Conservation (phyloP, 805 yeast species). For the Barnettozyma sp. region DNA sequence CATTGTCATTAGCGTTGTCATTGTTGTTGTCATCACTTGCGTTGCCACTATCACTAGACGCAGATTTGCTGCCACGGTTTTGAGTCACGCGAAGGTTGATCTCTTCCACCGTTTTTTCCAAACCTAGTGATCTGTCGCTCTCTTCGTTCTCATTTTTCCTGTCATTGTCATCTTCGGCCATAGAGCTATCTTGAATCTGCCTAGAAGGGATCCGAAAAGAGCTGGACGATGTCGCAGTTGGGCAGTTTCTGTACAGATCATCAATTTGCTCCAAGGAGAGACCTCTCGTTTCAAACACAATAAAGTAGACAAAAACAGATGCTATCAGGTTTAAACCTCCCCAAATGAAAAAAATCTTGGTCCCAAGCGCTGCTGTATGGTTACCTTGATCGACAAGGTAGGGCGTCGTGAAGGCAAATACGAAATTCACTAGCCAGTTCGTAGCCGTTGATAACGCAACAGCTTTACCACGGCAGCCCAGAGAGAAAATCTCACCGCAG, state of each 20-base stretch:
- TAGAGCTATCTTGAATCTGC: too few relatives aligned
- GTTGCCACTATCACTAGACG: too few relatives aligned
- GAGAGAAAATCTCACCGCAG: conserved; percentile 58
- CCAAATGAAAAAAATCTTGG: conserved; percentile 74
- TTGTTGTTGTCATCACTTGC: too few relatives aligned
- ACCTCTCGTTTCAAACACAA: conserved; percentile 76
- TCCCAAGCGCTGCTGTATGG: conserved; percentile 63
- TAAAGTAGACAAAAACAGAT: conserved; percentile 52
- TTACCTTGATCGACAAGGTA: conserved; percentile 62
- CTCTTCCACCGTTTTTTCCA: too few relatives aligned
- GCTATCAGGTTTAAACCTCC: conserved; percentile 61
- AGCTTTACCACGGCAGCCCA: conserved; percentile 71
- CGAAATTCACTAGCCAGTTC: conserved; percentile 74
- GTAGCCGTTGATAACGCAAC: conserved; percentile 71
- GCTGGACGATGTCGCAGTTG: conserved; percentile 44
- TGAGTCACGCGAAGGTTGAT: too few relatives aligned
- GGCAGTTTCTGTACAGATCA: conserved; percentile 58
- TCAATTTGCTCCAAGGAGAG: conserved; percentile 76
- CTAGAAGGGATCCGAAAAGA: conserved; percentile 26
- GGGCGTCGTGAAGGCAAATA: conserved; percentile 70
- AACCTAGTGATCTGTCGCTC: too few relatives aligned
- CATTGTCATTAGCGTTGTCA: background rate
- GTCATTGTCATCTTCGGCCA: too few relatives aligned
- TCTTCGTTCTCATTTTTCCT: too few relatives aligned
- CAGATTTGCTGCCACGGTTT: too few relatives aligned